These are phyloP conservation scores for Tolypocladium pustulatum DNA, from an alignment of 2,329 filamentous ascomycete species.

Conservation along the genomic window DNA sequence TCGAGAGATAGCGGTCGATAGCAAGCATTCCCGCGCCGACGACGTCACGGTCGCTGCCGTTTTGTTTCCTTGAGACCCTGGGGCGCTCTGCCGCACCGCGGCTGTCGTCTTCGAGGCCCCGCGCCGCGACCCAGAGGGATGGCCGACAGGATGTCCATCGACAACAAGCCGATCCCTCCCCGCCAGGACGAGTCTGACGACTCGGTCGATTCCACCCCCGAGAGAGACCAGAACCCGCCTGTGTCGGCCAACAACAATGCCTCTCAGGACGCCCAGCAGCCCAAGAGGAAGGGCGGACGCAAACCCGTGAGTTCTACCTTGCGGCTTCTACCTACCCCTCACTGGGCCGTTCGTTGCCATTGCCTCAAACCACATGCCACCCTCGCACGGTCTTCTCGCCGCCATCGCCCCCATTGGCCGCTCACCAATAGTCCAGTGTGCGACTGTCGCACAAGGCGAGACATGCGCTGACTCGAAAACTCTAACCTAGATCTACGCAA, in stretches of 20 bases:
- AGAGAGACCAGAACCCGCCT: slow-evolving; percentile 35
- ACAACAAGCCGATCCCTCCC: slow-evolving; percentile 28
- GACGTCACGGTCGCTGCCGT: slow-evolving; percentile 22
- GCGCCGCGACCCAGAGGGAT: slow-evolving; percentile 38
- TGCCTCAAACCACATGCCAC: not conserved
- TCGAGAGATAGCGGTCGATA: not conserved
- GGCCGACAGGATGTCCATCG: slow-evolving; percentile 59
- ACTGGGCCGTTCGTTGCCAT: not conserved
- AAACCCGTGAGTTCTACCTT: slow-evolving; percentile 71
- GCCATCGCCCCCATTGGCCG: not conserved
- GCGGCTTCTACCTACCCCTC: not conserved
- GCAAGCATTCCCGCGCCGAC: slow-evolving; percentile 15
- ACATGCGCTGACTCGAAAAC: slow-evolving; percentile 6
- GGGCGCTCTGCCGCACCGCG: slow-evolving; percentile 25
- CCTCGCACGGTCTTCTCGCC: not conserved
- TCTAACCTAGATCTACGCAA: slow-evolving; percentile 76
- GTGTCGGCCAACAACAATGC: slow-evolving; percentile 21
- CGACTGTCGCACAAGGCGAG: not conserved
- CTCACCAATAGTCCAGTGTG: not conserved
- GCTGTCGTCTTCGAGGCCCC: slow-evolving; percentile 19
- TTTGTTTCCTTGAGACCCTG: slow-evolving; percentile 18
- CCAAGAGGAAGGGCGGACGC: slow-evolving; percentile 93
- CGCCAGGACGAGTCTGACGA: slow-evolving; percentile 49
- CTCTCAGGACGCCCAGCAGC: slow-evolving; percentile 48
- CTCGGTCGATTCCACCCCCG: slow-evolving; percentile 49